Evolutionary conservation across 2,329 filamentous ascomycete species (phyloP).

Genomic region (Didymella segeticola): DNA sequence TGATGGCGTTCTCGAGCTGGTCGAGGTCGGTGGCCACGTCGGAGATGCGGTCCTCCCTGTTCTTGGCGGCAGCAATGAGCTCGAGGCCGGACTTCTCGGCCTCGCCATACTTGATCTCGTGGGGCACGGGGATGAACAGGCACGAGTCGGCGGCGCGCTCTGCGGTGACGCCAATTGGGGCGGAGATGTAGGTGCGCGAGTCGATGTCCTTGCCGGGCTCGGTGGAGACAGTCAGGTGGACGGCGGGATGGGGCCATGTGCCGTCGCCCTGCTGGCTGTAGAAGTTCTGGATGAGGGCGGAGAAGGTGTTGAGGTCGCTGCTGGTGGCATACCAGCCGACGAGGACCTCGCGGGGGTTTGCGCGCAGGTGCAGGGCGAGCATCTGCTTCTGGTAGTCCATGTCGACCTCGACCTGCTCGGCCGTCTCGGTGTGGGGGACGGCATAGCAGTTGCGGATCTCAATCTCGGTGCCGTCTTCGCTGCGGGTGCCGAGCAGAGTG

Average conservation of each 20-base stretch:
- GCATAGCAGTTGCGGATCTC: conserved; percentile 97
- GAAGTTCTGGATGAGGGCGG: conserved; percentile 98
- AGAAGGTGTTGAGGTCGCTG: conserved; percentile 97
- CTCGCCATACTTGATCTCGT: conserved; percentile 90
- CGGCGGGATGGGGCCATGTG: conserved; percentile 95
- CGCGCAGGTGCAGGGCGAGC: conserved; percentile 92
- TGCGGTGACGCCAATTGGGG: conserved; percentile 91
- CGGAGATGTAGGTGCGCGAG: conserved; percentile 92
- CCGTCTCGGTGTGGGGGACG: conserved; percentile 96
- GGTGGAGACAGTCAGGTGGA: conserved; percentile 94
- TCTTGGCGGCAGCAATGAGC: conserved; percentile 81
- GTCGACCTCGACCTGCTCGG: conserved; percentile 98
- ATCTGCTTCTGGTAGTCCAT: conserved; percentile 99
- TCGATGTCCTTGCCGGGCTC: conserved; percentile 87
- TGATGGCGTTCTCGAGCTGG: conserved; percentile 81
- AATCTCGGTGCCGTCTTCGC: conserved; percentile 95
- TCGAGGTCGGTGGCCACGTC: conserved; percentile 87
- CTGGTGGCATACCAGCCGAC: conserved; percentile 99
- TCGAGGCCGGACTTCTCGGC: conserved; percentile 79
- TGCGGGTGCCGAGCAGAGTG: conserved; percentile 88
- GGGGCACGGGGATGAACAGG: conserved; percentile 95
- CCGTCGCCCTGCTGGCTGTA: conserved; percentile 96
- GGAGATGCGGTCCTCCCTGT: conserved; percentile 75
- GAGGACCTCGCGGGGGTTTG: conserved; percentile 89
- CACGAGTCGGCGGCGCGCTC: conserved; percentile 96